Evolutionary conservation across 78 protist genomes (phyloP), one percentile per base, ranked within the genome.

Genomic region (Chrysochromulina parva): DNA sequence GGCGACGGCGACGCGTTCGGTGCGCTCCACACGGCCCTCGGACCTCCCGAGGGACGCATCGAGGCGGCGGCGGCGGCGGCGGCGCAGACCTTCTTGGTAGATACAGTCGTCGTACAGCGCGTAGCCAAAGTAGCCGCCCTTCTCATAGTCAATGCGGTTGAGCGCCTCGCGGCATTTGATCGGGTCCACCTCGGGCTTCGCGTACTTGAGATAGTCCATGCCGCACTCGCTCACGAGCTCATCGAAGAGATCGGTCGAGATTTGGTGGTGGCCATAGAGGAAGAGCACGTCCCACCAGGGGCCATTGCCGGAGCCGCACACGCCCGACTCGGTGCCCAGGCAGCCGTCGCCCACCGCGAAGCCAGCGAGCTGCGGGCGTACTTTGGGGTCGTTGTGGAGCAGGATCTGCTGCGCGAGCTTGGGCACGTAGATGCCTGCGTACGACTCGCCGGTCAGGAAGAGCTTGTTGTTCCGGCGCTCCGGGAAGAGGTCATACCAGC

Each of bases 401-500:
- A 93, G 76, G 28, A 93, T 47, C 86, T 69, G 66, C 24, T 74
- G 87, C 14, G 85, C 90, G 24, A 90, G 90, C 28, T 78, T 55
- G 26, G 92, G 91, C 14, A 93, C 76, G 91, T 93, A 93, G 58
- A 93, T 88, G 16, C 95, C 95, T 5, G 95, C 95, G 89, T 93
- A 93, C 20, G 93, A 90, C 93, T 93, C 95, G 6, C 93, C 94
- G 7, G 87, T 88, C 65, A 92, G 3, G 82, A 62, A 92, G 48
- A 88, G 47, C 14, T 53, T 73, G 55, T 88, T 71, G 47, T 10
- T 20, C 26, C 1, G 16, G 3, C 81, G 78, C 24, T 60, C 65
- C 26, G 94, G 90, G 88, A 88, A 88, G 13, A 10, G 1, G 1
- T 88, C 19, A 38, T 22, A 50, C 80, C 85, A 26, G 20, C 14